A percentile compares a stretch with the other conserved stretches of the same genome.
phyloP scores from a whole-genome alignment of 2,329 filamentous ascomycete species.

The Penicillium sp. region DNA sequence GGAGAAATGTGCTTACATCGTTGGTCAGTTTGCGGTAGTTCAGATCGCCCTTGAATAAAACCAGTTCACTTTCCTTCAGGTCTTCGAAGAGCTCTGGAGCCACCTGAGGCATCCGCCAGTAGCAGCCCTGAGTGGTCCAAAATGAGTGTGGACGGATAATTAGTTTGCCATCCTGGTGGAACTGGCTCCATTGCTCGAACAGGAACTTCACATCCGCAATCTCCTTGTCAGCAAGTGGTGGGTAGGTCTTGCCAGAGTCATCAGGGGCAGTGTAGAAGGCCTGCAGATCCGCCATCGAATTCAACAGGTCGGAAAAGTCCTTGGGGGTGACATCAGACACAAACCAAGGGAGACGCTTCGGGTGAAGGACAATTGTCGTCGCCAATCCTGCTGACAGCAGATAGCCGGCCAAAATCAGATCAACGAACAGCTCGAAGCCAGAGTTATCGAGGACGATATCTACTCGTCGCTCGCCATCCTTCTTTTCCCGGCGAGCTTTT shows the following conservation, averaged over 20 bases:
- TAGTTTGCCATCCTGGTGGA: conserved; percentile 83
- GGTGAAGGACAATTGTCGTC: conserved; percentile 84
- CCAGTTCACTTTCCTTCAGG: conserved; percentile 79
- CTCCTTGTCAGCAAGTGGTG: conserved; percentile 70
- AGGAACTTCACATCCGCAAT: conserved; percentile 71
- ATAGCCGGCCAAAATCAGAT: conserved; percentile 89
- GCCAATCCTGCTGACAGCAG: conserved; percentile 83
- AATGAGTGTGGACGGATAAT: conserved; percentile 82
- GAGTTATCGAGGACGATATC: conserved; percentile 98
- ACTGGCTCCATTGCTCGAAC: conserved; percentile 77
- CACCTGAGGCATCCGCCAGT: conserved; percentile 78
- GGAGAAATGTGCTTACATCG: conserved; percentile 67
- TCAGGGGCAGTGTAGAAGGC: conserved; percentile 80
- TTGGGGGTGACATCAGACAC: conserved; percentile 89
- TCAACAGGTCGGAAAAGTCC: conserved; percentile 83
- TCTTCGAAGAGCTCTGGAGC: conserved; percentile 74
- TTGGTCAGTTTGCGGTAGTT: conserved; percentile 93
- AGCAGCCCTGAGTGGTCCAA: conserved; percentile 88
- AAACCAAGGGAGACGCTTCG: conserved; percentile 97
- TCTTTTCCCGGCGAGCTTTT: conserved; percentile 58
- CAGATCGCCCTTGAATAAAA: conserved; percentile 95
- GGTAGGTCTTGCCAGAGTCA: conserved; percentile 59
- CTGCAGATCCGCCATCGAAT: conserved; percentile 75
- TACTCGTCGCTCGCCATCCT: conserved; percentile 71
- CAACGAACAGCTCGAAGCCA: conserved; percentile 95